phyloP scores from a whole-genome alignment of 768 basidiomycete genomes.

The Pleurotus salmoneostramineus region DNA sequence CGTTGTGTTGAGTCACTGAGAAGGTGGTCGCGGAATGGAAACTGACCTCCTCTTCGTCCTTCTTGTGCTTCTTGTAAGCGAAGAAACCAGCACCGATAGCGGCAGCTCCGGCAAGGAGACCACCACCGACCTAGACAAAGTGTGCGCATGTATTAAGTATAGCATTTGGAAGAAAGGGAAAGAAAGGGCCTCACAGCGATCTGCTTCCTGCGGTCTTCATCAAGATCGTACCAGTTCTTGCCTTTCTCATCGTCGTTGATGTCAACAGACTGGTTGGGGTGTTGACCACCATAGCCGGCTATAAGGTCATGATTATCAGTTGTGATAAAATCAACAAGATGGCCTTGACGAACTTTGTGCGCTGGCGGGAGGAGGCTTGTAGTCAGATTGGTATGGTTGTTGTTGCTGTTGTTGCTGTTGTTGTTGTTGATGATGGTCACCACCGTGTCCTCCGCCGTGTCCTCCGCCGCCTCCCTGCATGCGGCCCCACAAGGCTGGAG shows the following conservation, averaged over 20 bases:
- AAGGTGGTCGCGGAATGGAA: not conserved
- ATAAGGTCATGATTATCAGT: not conserved
- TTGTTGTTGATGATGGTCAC: constrained; percentile 20
- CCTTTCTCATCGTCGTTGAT: constrained; percentile 42
- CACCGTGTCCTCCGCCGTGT: no score
- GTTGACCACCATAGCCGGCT: constrained; percentile 10
- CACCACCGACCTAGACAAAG: constrained; percentile 54
- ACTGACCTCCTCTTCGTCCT: constrained; percentile 52
- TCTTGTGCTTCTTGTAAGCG: constrained; percentile 53
- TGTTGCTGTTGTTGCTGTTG: constrained; percentile 24
- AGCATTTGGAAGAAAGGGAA: not conserved
- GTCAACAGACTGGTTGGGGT: constrained; percentile 18
- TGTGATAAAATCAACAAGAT: not conserved
- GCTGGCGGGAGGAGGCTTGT: constrained; percentile 15
- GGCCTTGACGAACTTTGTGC: not conserved
- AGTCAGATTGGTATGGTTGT: constrained; percentile 17
- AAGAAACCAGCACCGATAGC: constrained; percentile 44
- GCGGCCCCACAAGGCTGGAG: constrained; percentile 68
- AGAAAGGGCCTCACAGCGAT: constrained; percentile 39
- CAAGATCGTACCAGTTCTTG: constrained; percentile 53
- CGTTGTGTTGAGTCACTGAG: not conserved
- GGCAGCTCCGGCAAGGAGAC: constrained; percentile 51
- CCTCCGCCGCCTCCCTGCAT: constrained; percentile 25
- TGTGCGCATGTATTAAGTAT: not conserved
- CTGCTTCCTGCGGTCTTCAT: constrained; percentile 52